Conservation (phyloP, 1,139 yeast genomes). For the Blastobotrys aristatus region DNA sequence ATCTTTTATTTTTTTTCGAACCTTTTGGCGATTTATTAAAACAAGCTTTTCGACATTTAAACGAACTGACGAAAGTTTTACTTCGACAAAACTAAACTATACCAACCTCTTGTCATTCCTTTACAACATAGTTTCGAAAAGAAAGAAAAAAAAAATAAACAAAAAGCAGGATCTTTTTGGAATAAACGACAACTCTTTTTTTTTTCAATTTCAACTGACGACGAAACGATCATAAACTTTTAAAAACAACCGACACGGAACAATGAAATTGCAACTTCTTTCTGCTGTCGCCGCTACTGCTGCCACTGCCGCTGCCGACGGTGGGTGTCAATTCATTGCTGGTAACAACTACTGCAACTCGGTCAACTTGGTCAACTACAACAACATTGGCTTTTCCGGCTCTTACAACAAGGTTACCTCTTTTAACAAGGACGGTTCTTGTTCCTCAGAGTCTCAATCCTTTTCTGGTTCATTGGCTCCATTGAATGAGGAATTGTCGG, state of each 20-base stretch:
- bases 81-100: background rate
- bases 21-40: background rate
- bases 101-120: background rate
- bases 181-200: no score
- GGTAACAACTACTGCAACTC: slow-evolving; percentile 84
- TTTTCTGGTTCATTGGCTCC: slow-evolving; percentile 81
- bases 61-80: no score
- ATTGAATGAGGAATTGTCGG: slow-evolving; percentile 79
- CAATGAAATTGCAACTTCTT: slow-evolving; percentile 15
- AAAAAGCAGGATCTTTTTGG: background rate
- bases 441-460: slow-evolving; percentile 46
- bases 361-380: slow-evolving; percentile 63
- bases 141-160: no score
- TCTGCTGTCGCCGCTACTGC: slow-evolving; percentile 16
- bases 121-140: background rate
- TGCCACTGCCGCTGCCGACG: slow-evolving; percentile 19
- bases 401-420: slow-evolving; percentile 65
- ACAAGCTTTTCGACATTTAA: no score
- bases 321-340: slow-evolving; percentile 28
- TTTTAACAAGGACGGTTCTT: slow-evolving; percentile 68
- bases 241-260: background rate
- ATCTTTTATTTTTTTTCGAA: background rate
- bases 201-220: no score
- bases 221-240: no score
- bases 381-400: slow-evolving; percentile 74